Evolutionary conservation across 2,329 filamentous ascomycete species (phyloP).

Genomic region (Furcasterigmium furcatum): DNA sequence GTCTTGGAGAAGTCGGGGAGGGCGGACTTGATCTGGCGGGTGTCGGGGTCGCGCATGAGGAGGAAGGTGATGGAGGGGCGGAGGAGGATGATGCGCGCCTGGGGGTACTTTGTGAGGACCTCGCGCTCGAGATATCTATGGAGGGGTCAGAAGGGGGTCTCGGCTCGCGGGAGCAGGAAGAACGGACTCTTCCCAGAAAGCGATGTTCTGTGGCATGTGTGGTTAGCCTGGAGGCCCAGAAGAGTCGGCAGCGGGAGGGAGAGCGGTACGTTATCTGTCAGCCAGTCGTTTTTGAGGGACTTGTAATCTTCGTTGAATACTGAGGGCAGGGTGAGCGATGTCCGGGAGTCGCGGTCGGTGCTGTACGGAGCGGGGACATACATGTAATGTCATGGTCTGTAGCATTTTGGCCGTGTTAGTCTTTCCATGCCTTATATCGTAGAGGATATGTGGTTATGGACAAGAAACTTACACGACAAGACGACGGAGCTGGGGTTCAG

Average conservation of each 20-base stretch:
- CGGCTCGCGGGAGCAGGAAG: constrained; percentile 1
- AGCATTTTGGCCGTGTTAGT: constrained; percentile 5
- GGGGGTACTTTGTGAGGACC: constrained; percentile 73
- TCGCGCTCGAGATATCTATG: constrained; percentile 81
- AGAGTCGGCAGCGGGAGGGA: not conserved
- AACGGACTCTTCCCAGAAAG: constrained; percentile 92
- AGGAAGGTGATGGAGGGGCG: constrained; percentile 92
- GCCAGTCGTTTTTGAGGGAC: constrained; percentile 86
- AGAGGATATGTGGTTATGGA: not conserved
- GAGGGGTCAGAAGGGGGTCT: constrained; percentile 10
- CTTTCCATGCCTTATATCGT: not conserved
- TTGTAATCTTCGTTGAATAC: constrained; percentile 89
- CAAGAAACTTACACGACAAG: constrained; percentile 39
- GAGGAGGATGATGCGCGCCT: constrained; percentile 84
- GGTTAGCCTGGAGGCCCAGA: constrained; percentile 18
- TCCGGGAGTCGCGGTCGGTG: not conserved
- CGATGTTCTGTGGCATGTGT: constrained; percentile 66
- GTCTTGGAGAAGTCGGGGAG: constrained; percentile 77
- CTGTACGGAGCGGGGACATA: constrained; percentile 15
- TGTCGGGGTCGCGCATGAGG: constrained; percentile 70
- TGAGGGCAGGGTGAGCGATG: constrained; percentile 25
- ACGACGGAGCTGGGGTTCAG: constrained; percentile 18
- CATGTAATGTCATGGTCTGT: constrained; percentile 31
- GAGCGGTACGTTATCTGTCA: constrained; percentile 84
- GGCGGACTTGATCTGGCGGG: constrained; percentile 56